Evolutionary conservation across 768 basidiomycete genomes (phyloP), one percentile per base, ranked within the genome.

Genomic region (Lentinula detonsa): DNA sequence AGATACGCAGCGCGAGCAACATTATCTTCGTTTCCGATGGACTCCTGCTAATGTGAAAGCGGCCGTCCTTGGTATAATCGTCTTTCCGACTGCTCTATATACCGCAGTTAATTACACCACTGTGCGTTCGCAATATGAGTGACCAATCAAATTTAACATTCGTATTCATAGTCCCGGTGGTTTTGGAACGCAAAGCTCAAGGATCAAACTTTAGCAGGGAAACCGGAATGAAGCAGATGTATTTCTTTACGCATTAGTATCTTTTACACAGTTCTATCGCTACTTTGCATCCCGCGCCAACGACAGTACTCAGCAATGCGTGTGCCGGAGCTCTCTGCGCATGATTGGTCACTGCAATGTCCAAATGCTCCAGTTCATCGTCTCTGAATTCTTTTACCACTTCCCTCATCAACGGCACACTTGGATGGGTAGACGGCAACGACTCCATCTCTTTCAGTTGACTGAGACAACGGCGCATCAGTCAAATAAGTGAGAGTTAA

Each of bases 311-410:
- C 60, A 98, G 74, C 46, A 98, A 75, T 1, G 93, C 92, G 72
- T 98, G 94, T 45, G 89, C 94, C 1, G 95, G 94, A 21, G 94
- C 94, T 55, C 87, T 82, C 72, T 97, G 95, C 28, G 93, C 88
- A 69, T 90, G 81, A 67, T 97, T 82, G 60, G 87, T 86, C 6
- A 98, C 89, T 2, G 95, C 95, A 35, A 87, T 91, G 66, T 97
- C 91, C 60, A 98, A 78, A 71, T 98, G 95, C 69, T 94, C 95
- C 16, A 98, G 80, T 68, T 98, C 95, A 67, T 98, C 95, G 72
- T 98, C 94, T 64, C 94, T 78, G 70, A 98, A 90, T 71, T 97
- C 95, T 55, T 74, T 76, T 54, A 95, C 82, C 50, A 95, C 81
- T 4, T 85, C 79, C 63, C 78, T 83, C 61, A 97, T 75, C 31